Percentiles rank a stretch among this genome's conserved stretches.
phyloP scores from a whole-genome alignment of 441 rosid species.

The Aleurites moluccanus region DNA sequence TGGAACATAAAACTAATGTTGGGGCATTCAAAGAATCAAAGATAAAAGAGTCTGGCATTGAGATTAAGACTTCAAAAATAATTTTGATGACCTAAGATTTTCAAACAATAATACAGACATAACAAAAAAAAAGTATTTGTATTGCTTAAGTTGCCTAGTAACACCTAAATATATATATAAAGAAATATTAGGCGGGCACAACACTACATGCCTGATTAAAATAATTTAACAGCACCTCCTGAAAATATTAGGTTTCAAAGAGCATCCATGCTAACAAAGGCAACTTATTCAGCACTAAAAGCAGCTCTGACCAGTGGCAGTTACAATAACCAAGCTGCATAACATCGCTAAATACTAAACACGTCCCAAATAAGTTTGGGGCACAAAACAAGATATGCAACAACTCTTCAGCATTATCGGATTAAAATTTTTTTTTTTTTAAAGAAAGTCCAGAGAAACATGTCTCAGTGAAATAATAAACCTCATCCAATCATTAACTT shows the following conservation, averaged over 20 bases:
- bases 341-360: conserved; percentile 15
- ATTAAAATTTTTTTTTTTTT: conserved; percentile 13
- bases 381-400: conserved; percentile 21
- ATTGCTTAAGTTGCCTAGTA: too few species aligned
- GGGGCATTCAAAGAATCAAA: not conserved
- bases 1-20: not conserved
- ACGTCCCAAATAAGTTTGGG: conserved; percentile 18
- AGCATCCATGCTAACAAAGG: conserved; percentile 16
- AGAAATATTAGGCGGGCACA: too few species aligned
- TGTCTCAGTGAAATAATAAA: not conserved
- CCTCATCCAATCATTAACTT: conserved; percentile 78
- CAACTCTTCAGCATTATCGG: conserved; percentile 41
- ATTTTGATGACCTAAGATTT: too few species aligned
- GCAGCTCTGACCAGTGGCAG: conserved; percentile 22
- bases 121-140: too few species aligned
- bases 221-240: conserved; percentile 2
- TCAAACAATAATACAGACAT: too few species aligned
- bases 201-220: not conserved
- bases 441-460: conserved; percentile 4
- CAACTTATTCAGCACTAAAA: conserved; percentile 36
- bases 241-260: conserved; percentile 7
- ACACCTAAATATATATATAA: not conserved
- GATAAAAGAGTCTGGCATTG: too few species aligned
- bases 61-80: too few species aligned
- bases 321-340: conserved; percentile 28